Percentiles rank a stretch among this genome's conserved stretches.
phyloP scores from a whole-genome alignment of 768 basidiomycete species.

The Xerocomellus amylosporus region DNA sequence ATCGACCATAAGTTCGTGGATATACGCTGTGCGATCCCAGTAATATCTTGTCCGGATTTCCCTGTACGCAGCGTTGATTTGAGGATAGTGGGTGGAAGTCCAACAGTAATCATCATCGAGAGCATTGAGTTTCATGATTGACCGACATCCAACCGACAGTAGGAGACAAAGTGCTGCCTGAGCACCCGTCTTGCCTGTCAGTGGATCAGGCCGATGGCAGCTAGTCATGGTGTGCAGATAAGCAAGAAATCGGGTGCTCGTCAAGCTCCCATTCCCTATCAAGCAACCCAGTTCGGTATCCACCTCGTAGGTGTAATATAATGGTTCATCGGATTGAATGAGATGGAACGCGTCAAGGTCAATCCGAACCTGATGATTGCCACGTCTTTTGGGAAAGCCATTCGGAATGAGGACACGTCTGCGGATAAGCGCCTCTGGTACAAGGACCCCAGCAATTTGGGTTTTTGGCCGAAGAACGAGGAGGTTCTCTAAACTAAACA shows the following conservation, averaged over 20 bases:
- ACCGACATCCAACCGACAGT: conserved; percentile 20
- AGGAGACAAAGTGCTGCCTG: not conserved
- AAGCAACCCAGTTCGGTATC: not conserved
- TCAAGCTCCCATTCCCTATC: not conserved
- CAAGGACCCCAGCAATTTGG: not conserved
- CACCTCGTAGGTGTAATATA: not conserved
- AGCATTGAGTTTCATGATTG: conserved; percentile 35
- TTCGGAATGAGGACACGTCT: not conserved
- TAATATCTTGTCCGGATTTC: not conserved
- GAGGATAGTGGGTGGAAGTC: not conserved
- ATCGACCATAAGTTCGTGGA: no score
- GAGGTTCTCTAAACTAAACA: conserved; percentile 39
- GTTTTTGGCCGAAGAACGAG: conserved; percentile 24
- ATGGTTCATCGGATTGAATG: not conserved
- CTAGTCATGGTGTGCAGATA: not conserved
- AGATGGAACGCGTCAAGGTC: no score
- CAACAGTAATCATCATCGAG: not conserved
- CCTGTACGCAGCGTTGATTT: not conserved
- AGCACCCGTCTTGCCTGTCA: no score
- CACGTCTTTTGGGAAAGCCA: not conserved
- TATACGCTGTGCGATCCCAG: no score
- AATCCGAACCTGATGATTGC: not conserved
- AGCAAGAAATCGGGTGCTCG: not conserved
- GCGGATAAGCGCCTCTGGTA: not conserved
- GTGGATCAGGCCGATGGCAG: not conserved